phyloP scores from a whole-genome alignment of 345 rosid genomes.

The Durio zibethinus region DNA sequence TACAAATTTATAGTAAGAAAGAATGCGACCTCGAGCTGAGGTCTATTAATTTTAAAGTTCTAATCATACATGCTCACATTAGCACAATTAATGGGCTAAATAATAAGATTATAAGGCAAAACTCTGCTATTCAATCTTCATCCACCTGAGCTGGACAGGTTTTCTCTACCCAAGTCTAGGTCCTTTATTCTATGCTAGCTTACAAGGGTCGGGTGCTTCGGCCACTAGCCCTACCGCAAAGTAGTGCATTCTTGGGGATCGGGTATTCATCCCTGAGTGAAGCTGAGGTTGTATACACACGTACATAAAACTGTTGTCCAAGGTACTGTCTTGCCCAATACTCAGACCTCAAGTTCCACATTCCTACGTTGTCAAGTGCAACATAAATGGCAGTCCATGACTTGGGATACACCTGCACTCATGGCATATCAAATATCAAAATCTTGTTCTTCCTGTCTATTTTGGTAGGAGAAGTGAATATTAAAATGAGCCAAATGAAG shows the following conservation, averaged over 20 bases:
- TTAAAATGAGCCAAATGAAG: background rate
- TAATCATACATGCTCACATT: background rate
- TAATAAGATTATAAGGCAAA: slow-evolving; percentile 24
- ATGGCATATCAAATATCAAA: background rate
- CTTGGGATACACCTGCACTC: slow-evolving; percentile 72
- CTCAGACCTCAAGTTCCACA: slow-evolving; percentile 95
- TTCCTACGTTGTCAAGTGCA: slow-evolving; percentile 89
- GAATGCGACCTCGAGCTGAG: slow-evolving; percentile 63
- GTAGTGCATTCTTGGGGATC: slow-evolving; percentile 78
- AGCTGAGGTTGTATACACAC: slow-evolving; percentile 68
- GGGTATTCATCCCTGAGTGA: slow-evolving; percentile 91
- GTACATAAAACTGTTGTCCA: slow-evolving; percentile 84
- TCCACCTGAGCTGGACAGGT: slow-evolving; percentile 12
- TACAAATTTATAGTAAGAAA: slow-evolving; percentile 20
- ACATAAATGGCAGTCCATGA: slow-evolving; percentile 90
- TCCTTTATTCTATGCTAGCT: slow-evolving; percentile 6
- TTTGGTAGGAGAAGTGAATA: background rate
- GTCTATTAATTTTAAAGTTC: slow-evolving; percentile 24
- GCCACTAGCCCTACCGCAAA: slow-evolving; percentile 79
- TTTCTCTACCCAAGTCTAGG: slow-evolving; percentile 5
- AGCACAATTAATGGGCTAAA: slow-evolving; percentile 10
- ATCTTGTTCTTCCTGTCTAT: background rate
- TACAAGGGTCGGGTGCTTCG: slow-evolving; percentile 69
- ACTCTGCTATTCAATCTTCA: slow-evolving; percentile 22
- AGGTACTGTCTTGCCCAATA: slow-evolving; percentile 94